A percentile compares a stretch with the other conserved stretches of the same genome.
Evolutionary conservation across 23 red algal genomes (phyloP).

Genomic region (Cyanidium caldarium): DNA sequence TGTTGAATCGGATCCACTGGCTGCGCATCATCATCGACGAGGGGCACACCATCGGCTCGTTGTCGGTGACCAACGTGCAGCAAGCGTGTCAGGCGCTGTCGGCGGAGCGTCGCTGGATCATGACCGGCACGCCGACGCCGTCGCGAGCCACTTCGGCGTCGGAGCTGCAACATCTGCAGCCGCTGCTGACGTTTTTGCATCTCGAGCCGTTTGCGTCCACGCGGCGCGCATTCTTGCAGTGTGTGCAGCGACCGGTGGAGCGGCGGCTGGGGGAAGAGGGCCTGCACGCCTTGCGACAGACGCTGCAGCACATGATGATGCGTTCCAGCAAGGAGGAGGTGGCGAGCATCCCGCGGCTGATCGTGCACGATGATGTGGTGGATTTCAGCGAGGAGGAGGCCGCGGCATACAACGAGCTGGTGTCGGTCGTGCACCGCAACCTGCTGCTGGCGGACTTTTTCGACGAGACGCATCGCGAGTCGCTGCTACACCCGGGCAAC

Average conservation of each 20-base stretch:
- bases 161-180: constrained; percentile 48
- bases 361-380: not conserved
- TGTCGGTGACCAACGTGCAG: constrained; percentile 14
- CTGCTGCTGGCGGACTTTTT: constrained; percentile 31
- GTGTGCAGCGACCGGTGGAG: constrained; percentile 49
- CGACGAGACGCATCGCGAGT: constrained; percentile 18
- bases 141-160: not conserved
- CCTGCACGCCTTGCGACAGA: not conserved
- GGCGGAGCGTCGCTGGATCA: constrained; percentile 78
- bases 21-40: constrained; percentile 82
- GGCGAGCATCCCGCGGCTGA: constrained; percentile 8
- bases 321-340: constrained; percentile 21
- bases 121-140: constrained; percentile 92
- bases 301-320: constrained; percentile 15
- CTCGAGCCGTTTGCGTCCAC: constrained; percentile 41
- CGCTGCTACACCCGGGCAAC: constrained; percentile 23
- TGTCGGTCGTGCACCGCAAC: constrained; percentile 16
- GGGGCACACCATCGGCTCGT: constrained; percentile 50
- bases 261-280: not conserved
- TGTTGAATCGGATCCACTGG: constrained; percentile 60
- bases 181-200: constrained; percentile 52
- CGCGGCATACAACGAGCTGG: constrained; percentile 18
- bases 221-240: constrained; percentile 27
- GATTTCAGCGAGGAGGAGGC: not conserved
- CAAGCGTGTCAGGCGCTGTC: constrained; percentile 25